Percentiles rank a stretch among this genome's conserved stretches.
Evolutionary conservation across 768 basidiomycete genomes (phyloP).

Genomic region (Tremella fuciformis): DNA sequence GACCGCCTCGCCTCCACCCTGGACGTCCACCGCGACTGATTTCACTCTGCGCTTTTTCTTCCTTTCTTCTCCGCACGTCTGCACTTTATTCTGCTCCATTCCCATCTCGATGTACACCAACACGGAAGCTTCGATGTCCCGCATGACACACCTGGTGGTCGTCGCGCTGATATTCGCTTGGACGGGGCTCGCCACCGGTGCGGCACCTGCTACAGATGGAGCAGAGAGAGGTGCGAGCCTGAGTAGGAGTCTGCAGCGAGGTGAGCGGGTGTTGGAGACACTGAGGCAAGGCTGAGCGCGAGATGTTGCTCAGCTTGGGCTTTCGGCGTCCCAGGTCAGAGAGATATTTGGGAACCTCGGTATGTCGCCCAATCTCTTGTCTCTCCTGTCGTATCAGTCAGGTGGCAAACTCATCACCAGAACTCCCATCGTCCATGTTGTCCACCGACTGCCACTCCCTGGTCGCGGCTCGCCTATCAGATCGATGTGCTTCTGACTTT

Average conservation of each 20-base stretch:
- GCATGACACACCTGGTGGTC: neutral
- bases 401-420: neutral
- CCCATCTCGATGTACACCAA: neutral
- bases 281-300: neutral
- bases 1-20: slow-evolving; percentile 6
- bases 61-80: slow-evolving; percentile 4
- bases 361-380: neutral
- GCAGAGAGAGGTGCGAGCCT: neutral
- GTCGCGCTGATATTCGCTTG: neutral
- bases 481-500: neutral
- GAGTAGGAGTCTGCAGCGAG: neutral
- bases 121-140: neutral
- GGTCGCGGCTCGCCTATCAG: slow-evolving; percentile 6
- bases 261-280: neutral
- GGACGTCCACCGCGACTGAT: slow-evolving; percentile 6
- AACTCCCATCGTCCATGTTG: neutral
- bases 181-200: neutral
- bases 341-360: slow-evolving; percentile 3
- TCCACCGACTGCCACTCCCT: slow-evolving; percentile 10
- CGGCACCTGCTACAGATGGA: neutral
- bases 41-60: neutral
- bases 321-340: neutral
- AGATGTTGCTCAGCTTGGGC: slow-evolving; percentile 7
- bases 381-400: neutral
- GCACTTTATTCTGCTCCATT: neutral